These are phyloP conservation scores for Thermothelomyces thermophilus DNA, from an alignment of 2,329 filamentous ascomycete species.

Conservation along the genomic window DNA sequence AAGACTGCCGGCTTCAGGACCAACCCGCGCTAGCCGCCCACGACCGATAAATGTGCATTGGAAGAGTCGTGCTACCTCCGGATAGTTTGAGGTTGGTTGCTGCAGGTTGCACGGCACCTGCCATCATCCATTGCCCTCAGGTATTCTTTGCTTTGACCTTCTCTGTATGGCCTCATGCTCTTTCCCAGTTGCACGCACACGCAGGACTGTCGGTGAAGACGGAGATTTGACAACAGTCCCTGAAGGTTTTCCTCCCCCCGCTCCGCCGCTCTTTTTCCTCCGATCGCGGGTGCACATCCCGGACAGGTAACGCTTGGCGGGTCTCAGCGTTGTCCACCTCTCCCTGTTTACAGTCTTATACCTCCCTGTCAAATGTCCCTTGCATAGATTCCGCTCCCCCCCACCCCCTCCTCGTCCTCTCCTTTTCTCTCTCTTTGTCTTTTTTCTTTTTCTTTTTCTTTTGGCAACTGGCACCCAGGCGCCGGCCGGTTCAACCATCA, in stretches of 20 bases:
- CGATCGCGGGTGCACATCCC: neutral
- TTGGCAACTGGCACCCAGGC: neutral
- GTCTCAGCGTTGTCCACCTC: neutral
- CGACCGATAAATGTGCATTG: neutral
- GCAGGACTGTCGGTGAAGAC: slow-evolving; percentile 14
- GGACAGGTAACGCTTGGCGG: neutral
- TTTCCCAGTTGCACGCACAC: neutral
- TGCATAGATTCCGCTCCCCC: neutral
- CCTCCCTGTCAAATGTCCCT: neutral
- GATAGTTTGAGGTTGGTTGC: no score
- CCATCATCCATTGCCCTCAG: neutral
- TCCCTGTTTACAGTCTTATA: slow-evolving; percentile 5
- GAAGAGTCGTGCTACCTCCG: slow-evolving; percentile 1
- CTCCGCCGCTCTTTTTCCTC: neutral
- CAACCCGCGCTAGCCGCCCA: slow-evolving; percentile 1
- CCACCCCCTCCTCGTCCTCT: neutral
- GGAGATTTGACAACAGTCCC: no score
- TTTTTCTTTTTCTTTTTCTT: no score
- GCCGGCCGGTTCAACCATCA: neutral
- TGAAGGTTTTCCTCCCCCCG: neutral
- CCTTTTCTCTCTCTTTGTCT: no score
- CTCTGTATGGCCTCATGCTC: slow-evolving; percentile 5
- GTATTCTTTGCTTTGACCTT: no score
- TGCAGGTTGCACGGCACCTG: slow-evolving; percentile 3
- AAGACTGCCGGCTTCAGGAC: neutral